A percentile compares a stretch with the other conserved stretches of the same genome.
These are phyloP conservation scores for Oryza meyeriana DNA, from an alignment of 176 grass and related monocot species.

Conservation along the genomic window DNA sequence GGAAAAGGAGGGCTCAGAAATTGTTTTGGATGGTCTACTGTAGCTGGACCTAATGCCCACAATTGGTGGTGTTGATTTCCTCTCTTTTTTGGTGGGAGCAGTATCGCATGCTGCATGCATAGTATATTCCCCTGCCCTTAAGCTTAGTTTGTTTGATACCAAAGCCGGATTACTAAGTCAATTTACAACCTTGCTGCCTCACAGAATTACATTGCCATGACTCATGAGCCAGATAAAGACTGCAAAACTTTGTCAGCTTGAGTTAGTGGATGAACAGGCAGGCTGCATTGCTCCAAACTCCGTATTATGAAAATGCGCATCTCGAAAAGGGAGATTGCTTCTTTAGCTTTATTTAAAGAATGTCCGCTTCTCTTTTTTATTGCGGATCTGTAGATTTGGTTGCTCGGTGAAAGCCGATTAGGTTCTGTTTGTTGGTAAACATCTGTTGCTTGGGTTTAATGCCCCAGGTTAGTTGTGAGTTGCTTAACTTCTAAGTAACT, in stretches of 20 bases:
- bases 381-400: neutral
- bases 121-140: conserved; percentile 13
- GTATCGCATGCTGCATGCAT: neutral
- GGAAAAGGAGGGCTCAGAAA: neutral
- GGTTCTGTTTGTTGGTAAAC: neutral
- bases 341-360: conserved; percentile 28
- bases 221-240: neutral
- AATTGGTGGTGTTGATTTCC: conserved; percentile 9
- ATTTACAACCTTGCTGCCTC: neutral
- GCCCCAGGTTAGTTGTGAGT: neutral
- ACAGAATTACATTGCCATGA: neutral
- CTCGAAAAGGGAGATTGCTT: conserved; percentile 31
- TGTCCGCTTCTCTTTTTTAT: neutral
- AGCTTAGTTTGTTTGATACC: neutral
- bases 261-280: conserved; percentile 30
- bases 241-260: conserved; percentile 1
- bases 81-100: conserved; percentile 1
- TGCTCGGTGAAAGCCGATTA: neutral
- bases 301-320: conserved; percentile 28
- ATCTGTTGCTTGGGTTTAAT: neutral
- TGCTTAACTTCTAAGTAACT: conserved; percentile 23
- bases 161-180: neutral
- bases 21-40: conserved; percentile 18
- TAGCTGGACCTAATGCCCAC: neutral
- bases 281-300: conserved; percentile 19